A percentile compares a stretch with the other conserved stretches of the same genome.
Conservation (phyloP, 176 grass and related monocot genomes). For the Zoysia pacifica region DNA sequence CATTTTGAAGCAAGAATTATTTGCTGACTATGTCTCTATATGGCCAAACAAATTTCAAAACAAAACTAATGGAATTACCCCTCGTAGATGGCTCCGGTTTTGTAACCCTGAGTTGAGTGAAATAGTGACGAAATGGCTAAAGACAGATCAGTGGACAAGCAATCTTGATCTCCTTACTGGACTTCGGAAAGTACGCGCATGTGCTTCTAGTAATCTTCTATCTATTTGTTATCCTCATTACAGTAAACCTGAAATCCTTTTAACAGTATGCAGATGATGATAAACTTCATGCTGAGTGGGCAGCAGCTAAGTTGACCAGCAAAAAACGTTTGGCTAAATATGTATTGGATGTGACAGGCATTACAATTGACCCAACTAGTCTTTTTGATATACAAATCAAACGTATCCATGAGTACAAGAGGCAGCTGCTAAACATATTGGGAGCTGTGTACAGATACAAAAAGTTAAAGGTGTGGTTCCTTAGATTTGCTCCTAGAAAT, state of each 20-base stretch:
- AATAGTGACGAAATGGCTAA: constrained; percentile 70
- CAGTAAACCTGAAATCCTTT: constrained; percentile 22
- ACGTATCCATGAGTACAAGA: constrained; percentile 89
- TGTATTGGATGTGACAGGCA: constrained; percentile 62
- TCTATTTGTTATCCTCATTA: constrained; percentile 17
- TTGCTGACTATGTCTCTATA: constrained; percentile 64
- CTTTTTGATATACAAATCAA: constrained; percentile 87
- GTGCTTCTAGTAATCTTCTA: constrained; percentile 40
- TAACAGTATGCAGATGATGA: constrained; percentile 74
- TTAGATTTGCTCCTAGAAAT: constrained; percentile 18
- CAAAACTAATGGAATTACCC: constrained; percentile 88
- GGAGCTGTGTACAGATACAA: constrained; percentile 81
- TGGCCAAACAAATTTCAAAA: constrained; percentile 81
- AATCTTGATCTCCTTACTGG: constrained; percentile 73
- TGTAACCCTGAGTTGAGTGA: constrained; percentile 80
- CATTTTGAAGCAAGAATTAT: constrained; percentile 75
- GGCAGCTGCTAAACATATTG: constrained; percentile 78
- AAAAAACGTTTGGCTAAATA: constrained; percentile 69
- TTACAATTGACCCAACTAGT: constrained; percentile 59
- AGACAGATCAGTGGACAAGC: constrained; percentile 70
- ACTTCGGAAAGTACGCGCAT: constrained; percentile 63
- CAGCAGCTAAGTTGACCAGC: constrained; percentile 69
- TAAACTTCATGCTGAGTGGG: constrained; percentile 75
- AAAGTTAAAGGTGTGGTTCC: constrained; percentile 60
- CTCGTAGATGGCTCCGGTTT: constrained; percentile 70